Conservation (phyloP, 495 filamentous ascomycete species). For the Hypoxylon fuscum region DNA sequence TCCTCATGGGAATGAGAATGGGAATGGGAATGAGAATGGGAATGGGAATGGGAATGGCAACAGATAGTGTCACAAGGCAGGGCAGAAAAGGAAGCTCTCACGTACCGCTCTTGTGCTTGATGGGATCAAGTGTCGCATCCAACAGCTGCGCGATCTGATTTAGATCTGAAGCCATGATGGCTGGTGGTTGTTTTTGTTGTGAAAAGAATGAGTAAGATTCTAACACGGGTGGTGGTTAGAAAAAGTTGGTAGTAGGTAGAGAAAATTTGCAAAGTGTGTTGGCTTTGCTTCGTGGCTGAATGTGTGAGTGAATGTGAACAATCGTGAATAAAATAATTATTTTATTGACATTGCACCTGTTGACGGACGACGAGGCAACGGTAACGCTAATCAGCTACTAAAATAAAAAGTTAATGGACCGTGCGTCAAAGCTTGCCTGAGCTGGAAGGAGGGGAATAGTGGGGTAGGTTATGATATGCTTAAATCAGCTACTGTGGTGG, state of each 20-base stretch:
- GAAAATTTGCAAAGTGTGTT: no score
- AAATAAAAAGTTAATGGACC: constrained; percentile 5
- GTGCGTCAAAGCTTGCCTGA: constrained; percentile 15
- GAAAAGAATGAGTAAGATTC: background rate
- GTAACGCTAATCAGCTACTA: background rate
- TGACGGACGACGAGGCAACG: constrained; percentile 36
- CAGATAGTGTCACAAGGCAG: constrained; percentile 4
- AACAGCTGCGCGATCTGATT: constrained; percentile 79
- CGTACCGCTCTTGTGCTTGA: constrained; percentile 87
- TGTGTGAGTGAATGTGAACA: background rate
- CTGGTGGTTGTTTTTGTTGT: constrained; percentile 15
- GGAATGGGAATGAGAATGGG: background rate
- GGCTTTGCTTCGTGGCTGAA: constrained; percentile 6
- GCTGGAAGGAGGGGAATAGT: constrained; percentile 18
- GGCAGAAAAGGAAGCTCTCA: constrained; percentile 23
- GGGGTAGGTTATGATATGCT: constrained; percentile 12
- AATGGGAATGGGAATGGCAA: constrained; percentile 9
- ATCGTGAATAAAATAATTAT: no score
- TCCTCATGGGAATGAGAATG: no score
- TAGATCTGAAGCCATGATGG: constrained; percentile 79
- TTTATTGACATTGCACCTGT: constrained; percentile 36
- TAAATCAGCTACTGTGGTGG: constrained; percentile 8
- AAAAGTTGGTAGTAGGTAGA: background rate
- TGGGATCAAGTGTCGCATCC: constrained; percentile 84
- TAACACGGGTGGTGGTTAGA: background rate